phyloP scores from a whole-genome alignment of 192 early-diverging fungal species.

The Chytriomyces sp. region DNA sequence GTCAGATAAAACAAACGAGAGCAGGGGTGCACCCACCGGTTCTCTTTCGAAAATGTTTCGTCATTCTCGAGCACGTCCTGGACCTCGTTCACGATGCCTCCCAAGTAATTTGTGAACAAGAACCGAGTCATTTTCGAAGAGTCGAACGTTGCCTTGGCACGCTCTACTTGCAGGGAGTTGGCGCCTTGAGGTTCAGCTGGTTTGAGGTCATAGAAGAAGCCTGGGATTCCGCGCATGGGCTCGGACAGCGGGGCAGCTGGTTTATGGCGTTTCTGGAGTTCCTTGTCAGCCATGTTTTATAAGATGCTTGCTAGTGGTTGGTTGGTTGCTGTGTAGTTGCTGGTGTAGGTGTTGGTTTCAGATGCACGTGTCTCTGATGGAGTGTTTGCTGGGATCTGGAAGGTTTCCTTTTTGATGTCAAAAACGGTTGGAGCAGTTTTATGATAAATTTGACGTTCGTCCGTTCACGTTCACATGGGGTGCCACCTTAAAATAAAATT shows the following conservation, averaged over 20 bases:
- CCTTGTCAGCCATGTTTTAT: no score
- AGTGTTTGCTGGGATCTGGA: no score
- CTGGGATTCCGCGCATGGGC: slow-evolving; percentile 24
- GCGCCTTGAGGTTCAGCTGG: slow-evolving; percentile 35
- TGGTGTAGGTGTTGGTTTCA: no score
- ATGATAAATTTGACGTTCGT: no score
- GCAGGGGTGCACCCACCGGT: slow-evolving; percentile 23
- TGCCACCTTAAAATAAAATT: no score
- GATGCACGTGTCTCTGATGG: no score
- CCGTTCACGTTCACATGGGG: no score
- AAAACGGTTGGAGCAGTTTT: no score
- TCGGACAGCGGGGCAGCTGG: background rate
- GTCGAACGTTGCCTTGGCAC: slow-evolving; percentile 68
- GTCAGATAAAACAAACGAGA: background rate
- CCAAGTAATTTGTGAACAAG: slow-evolving; percentile 70
- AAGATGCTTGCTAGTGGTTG: no score
- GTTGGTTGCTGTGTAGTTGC: no score
- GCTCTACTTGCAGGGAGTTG: slow-evolving; percentile 66
- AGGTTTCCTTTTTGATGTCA: no score
- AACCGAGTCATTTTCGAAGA: slow-evolving; percentile 68
- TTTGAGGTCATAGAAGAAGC: slow-evolving; percentile 31
- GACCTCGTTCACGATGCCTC: slow-evolving; percentile 62
- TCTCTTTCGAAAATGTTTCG: slow-evolving; percentile 72
- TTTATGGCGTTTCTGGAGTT: no score
- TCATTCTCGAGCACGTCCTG: slow-evolving; percentile 68